Evolutionary conservation across 352 stramenopile species (phyloP).

Genomic region (Globisporangium nunn): DNA sequence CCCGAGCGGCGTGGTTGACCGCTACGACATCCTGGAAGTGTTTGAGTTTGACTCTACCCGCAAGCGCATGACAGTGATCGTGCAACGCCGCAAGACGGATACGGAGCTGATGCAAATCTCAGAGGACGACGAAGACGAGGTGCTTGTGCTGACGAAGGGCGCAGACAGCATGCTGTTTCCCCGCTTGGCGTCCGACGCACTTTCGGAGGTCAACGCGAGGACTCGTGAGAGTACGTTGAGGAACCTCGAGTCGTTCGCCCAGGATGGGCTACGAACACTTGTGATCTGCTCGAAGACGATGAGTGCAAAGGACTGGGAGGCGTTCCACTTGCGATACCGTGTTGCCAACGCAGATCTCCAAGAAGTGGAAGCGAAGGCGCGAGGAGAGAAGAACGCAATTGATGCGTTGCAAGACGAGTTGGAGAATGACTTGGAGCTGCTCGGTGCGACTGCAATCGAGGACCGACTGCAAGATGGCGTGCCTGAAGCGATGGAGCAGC

Average conservation of each 20-base stretch:
- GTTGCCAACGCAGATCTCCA: slow-evolving; percentile 45
- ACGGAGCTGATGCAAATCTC: slow-evolving; percentile 64
- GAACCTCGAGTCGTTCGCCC: slow-evolving; percentile 79
- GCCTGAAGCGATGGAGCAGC: slow-evolving; percentile 67
- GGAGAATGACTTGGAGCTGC: slow-evolving; percentile 66
- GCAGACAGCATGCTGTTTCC: slow-evolving; percentile 85
- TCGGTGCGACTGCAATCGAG: slow-evolving; percentile 84
- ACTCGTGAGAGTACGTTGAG: slow-evolving; percentile 41
- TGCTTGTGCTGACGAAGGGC: slow-evolving; percentile 74
- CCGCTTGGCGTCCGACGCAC: slow-evolving; percentile 27
- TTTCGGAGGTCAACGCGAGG: slow-evolving; percentile 29
- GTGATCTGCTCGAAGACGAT: slow-evolving; percentile 75
- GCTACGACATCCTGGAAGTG: slow-evolving; percentile 89
- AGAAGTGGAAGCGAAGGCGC: slow-evolving; percentile 65
- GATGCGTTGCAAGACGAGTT: slow-evolving; percentile 68
- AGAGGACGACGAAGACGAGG: slow-evolving; percentile 61
- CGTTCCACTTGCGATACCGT: slow-evolving; percentile 67
- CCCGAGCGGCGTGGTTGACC: slow-evolving; percentile 41
- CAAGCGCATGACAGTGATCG: slow-evolving; percentile 85
- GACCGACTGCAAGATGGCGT: slow-evolving; percentile 81
- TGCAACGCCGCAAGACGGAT: slow-evolving; percentile 63
- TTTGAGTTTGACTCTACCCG: slow-evolving; percentile 91
- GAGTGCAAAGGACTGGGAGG: slow-evolving; percentile 41
- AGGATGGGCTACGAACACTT: slow-evolving; percentile 84
- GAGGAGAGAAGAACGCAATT: slow-evolving; percentile 54